phyloP scores from a whole-genome alignment of 768 basidiomycete species.

The Amanita polypyramis region DNA sequence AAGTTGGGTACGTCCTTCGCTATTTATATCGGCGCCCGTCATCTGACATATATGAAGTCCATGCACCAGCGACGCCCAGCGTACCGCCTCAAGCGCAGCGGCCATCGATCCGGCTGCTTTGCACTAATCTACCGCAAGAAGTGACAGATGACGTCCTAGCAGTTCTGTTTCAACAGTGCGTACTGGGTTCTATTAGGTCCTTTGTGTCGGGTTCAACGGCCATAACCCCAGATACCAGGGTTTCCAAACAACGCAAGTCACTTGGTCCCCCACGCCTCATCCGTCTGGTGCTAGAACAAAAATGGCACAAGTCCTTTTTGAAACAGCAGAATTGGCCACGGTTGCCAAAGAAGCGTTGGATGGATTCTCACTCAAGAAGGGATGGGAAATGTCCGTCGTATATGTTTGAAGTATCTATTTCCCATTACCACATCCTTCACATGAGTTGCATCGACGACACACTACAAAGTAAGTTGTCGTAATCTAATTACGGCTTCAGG shows the following conservation, averaged over 20 bases:
- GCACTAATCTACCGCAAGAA: constrained; percentile 85
- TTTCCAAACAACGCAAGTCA: constrained; percentile 62
- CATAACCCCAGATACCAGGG: constrained; percentile 61
- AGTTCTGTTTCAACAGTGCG: constrained; percentile 88
- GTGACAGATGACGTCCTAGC: constrained; percentile 80
- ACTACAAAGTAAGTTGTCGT: not conserved
- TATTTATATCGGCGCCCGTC: constrained; percentile 21
- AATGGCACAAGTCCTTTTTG: constrained; percentile 74
- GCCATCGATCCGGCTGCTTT: constrained; percentile 54
- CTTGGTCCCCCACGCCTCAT: constrained; percentile 58
- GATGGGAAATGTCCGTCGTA: constrained; percentile 72
- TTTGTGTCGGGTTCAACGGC: not conserved
- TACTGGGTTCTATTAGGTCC: constrained; percentile 13
- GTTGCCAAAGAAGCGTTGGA: constrained; percentile 77
- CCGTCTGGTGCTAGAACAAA: constrained; percentile 59
- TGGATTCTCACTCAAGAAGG: constrained; percentile 80
- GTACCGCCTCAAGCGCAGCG: constrained; percentile 42
- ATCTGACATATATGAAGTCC: constrained; percentile 20
- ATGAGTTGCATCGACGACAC: not conserved
- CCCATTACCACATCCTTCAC: not conserved
- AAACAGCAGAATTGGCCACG: constrained; percentile 60
- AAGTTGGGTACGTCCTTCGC: constrained; percentile 36
- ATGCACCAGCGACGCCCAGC: constrained; percentile 21
- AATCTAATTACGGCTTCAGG: constrained; percentile 34
- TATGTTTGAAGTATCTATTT: constrained; percentile 35